Evolutionary conservation across 2,329 filamentous ascomycete species (phyloP).

Genomic region (Pseudofabraea citricarpa): DNA sequence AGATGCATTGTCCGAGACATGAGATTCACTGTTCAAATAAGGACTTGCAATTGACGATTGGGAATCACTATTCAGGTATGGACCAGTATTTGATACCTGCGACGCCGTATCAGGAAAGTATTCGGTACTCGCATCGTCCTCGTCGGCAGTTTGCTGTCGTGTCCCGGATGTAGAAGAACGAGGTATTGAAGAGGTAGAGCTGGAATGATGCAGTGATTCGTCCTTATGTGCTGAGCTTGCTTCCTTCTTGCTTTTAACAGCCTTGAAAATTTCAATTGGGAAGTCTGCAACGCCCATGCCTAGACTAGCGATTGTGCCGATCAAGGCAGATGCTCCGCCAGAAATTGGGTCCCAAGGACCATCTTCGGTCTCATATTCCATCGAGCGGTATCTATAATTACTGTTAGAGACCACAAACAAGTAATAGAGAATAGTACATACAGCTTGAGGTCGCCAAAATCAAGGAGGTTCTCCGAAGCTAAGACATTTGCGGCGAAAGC

Average conservation of each 20-base stretch:
- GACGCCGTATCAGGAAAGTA: slow-evolving; percentile 16
- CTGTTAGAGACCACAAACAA: slow-evolving; percentile 5
- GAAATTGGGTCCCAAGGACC: slow-evolving; percentile 77
- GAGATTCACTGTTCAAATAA: slow-evolving; percentile 17
- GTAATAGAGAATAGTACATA: slow-evolving; percentile 35
- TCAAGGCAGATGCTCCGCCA: slow-evolving; percentile 69
- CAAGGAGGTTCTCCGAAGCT: slow-evolving; percentile 57
- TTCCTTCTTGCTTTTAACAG: slow-evolving; percentile 18
- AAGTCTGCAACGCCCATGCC: slow-evolving; percentile 79
- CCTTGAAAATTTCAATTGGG: slow-evolving; percentile 51
- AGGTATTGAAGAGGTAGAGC: slow-evolving; percentile 5
- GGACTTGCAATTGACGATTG: too few relatives aligned
- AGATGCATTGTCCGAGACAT: slow-evolving; percentile 10
- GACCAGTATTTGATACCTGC: too few relatives aligned
- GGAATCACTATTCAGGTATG: too few relatives aligned
- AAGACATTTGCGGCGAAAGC: slow-evolving; percentile 68
- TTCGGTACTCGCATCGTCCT: slow-evolving; percentile 4
- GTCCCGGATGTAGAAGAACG: slow-evolving; percentile 10
- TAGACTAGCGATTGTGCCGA: slow-evolving; percentile 79
- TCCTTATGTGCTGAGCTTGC: slow-evolving; percentile 5
- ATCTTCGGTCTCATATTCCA: slow-evolving; percentile 72
- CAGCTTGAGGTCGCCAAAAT: slow-evolving; percentile 69
- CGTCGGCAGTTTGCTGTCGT: slow-evolving; percentile 8
- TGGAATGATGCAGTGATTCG: not conserved
- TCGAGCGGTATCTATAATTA: slow-evolving; percentile 40